A percentile compares a stretch with the other conserved stretches of the same genome.
phyloP scores from a whole-genome alignment of 805 yeast species.

The Saturnispora halmiae region DNA sequence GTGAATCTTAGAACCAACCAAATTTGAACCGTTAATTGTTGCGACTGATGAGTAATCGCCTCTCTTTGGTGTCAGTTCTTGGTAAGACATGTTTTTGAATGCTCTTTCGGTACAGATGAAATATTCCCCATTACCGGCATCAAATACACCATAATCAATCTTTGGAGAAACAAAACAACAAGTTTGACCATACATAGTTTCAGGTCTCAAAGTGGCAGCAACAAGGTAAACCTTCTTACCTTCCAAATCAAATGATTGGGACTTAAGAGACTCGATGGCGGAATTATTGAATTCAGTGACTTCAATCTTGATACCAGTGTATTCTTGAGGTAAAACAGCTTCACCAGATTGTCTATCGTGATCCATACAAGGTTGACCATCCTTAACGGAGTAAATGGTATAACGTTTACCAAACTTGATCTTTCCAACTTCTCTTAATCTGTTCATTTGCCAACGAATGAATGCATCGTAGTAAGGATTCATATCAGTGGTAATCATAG shows the following conservation, averaged over 20 bases:
- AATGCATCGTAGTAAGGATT: conserved; percentile 94
- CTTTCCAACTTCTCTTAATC: conserved; percentile 75
- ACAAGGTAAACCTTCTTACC: conserved; percentile 69
- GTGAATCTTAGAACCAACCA: conserved; percentile 77
- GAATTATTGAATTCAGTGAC: conserved; percentile 49
- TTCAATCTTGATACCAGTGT: conserved; percentile 83
- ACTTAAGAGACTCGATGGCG: conserved; percentile 47
- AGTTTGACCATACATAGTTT: conserved; percentile 98
- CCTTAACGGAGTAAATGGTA: conserved; percentile 94
- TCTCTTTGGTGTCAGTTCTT: conserved; percentile 82
- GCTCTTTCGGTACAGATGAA: conserved; percentile 90
- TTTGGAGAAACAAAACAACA: conserved; percentile 97
- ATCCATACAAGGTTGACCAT: conserved; percentile 99
- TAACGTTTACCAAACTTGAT: conserved; percentile 97
- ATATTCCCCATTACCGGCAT: conserved; percentile 67
- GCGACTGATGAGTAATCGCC: conserved; percentile 61
- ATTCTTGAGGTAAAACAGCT: conserved; percentile 95
- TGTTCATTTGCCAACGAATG: conserved; percentile 92
- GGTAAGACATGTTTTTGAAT: conserved; percentile 94
- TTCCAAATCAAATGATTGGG: conserved; percentile 36
- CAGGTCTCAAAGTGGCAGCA: conserved; percentile 97
- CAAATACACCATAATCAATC: conserved; percentile 83
- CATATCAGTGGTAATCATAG: conserved; percentile 88
- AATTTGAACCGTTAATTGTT: conserved; percentile 55
- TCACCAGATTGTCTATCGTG: conserved; percentile 97